These are phyloP conservation scores for Phalaenopsis hybrid DNA, from an alignment of 116 monocot species.

Conservation along the genomic window DNA sequence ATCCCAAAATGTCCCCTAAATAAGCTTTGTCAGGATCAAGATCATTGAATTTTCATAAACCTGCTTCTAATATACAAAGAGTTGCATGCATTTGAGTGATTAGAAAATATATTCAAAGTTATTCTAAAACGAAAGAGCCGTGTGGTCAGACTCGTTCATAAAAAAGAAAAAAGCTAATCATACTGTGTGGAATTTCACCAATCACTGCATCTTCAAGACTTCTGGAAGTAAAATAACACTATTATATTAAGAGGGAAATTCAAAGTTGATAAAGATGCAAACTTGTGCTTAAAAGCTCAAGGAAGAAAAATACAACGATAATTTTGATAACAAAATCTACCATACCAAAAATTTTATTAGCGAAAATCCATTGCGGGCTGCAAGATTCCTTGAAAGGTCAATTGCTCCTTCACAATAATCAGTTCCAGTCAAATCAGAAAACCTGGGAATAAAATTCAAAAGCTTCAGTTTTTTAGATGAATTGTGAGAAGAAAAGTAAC, in stretches of 20 bases:
- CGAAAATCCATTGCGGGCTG: conserved; percentile 70
- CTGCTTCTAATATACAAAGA: neutral
- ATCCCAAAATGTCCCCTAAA: neutral
- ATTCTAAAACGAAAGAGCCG: neutral
- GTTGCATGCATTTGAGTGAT: neutral
- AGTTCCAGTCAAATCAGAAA: conserved; percentile 83
- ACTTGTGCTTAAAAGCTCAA: neutral
- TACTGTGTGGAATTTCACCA: neutral
- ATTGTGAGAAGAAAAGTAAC: neutral
- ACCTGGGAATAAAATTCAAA: conserved; percentile 46
- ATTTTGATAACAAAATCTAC: neutral
- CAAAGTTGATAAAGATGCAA: neutral
- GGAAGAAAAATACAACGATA: neutral
- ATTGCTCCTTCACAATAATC: conserved; percentile 96
- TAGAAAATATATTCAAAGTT: neutral
- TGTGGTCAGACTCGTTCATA: neutral
- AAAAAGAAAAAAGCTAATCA: neutral
- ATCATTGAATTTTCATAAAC: neutral
- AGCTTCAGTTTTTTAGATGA: neutral
- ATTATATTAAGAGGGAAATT: neutral
- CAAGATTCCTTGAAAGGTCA: conserved; percentile 71
- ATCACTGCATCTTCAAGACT: neutral
- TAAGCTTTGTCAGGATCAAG: neutral
- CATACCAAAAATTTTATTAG: conserved; percentile 74
- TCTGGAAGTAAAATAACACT: neutral